These are phyloP conservation scores for Zygosaccharomyces gambellarensis DNA, from an alignment of 805 yeast species.

Conservation along the genomic window DNA sequence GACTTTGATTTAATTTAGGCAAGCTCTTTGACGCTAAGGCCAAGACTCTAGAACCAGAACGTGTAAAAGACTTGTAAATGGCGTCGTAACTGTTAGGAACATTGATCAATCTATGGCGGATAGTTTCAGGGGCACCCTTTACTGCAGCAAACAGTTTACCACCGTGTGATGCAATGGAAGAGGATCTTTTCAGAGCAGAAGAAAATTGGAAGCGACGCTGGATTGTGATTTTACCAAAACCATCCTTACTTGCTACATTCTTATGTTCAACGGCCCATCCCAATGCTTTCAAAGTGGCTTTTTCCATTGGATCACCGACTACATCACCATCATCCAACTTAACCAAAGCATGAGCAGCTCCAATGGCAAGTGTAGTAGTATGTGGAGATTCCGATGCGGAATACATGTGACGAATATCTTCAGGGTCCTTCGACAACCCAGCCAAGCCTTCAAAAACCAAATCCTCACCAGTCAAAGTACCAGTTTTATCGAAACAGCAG, in stretches of 20 bases:
- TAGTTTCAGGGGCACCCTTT: conserved; percentile 98
- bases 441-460: conserved; percentile 94
- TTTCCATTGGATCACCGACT: conserved; percentile 99
- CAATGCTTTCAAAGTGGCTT: conserved; percentile 85
- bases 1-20: conserved; percentile 45
- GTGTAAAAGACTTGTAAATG: conserved; percentile 81
- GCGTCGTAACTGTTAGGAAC: conserved; percentile 81
- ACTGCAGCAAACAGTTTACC: conserved; percentile 69
- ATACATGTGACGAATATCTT: conserved; percentile 49
- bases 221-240: conserved; percentile 52
- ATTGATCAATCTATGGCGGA: conserved; percentile 63
- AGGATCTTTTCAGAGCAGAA: conserved; percentile 89
- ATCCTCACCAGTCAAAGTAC: conserved; percentile 96
- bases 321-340: conserved; percentile 92
- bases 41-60: conserved; percentile 93
- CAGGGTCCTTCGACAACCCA: conserved; percentile 50
- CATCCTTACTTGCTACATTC: conserved; percentile 56
- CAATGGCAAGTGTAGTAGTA: conserved; percentile 67
- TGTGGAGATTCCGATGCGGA: conserved; percentile 60
- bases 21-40: conserved; percentile 86
- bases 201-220: conserved; percentile 95
- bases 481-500: conserved; percentile 97
- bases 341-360: conserved; percentile 95
- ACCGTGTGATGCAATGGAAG: conserved; percentile 66
- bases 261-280: conserved; percentile 79